Evolutionary conservation across 768 basidiomycete species (phyloP), one percentile per base, ranked within the genome.

Genomic region (Suillus brevipes): DNA sequence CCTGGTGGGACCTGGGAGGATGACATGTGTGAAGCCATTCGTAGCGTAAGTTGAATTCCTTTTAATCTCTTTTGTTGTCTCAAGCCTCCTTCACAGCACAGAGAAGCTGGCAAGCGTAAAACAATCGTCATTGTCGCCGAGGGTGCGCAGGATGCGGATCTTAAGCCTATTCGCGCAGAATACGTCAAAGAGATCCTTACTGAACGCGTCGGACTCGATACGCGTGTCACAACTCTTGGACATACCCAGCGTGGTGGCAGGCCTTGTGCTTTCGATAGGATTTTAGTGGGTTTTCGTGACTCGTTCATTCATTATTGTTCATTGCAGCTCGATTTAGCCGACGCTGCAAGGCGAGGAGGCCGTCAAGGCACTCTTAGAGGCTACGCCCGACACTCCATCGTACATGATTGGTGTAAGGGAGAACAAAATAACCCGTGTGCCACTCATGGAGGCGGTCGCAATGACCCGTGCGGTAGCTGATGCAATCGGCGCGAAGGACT

Each of bases 71-170:
- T 34, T 49, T 14, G 16, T 36, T 25, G 31, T 63, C 40, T 34
- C 25, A 8, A 25, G 14, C 62, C 62, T 64, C 47, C 53, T 55
- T 61, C 37, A 28, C 68, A 99, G 95, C 96, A 99, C 77, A 91
- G 97, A 64, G 81, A 85, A 68, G 80, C 91, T 28, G 97, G 97
- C 42, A 99, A 99, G 80, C 89, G 97, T 70, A 98, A 97, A 81
- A 99, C 97, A 1, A 97, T 99, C 68, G 95, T 99, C 64, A 97
- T 99, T 68, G 91, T 99, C 49, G 97, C 97, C 1, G 97, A 99
- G 79, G 97, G 97, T 28, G 97, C 97, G 12, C 88, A 91, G 57
- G 97, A 99, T 75, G 79, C 83, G 58, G 82, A 91, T 70, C 85
- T 99, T 55, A 89, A 97, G 36, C 95, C 95, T n/a, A 98, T 99